Conservation (phyloP, 2,329 filamentous ascomycete genomes). For the Aureobasidium sp. region DNA sequence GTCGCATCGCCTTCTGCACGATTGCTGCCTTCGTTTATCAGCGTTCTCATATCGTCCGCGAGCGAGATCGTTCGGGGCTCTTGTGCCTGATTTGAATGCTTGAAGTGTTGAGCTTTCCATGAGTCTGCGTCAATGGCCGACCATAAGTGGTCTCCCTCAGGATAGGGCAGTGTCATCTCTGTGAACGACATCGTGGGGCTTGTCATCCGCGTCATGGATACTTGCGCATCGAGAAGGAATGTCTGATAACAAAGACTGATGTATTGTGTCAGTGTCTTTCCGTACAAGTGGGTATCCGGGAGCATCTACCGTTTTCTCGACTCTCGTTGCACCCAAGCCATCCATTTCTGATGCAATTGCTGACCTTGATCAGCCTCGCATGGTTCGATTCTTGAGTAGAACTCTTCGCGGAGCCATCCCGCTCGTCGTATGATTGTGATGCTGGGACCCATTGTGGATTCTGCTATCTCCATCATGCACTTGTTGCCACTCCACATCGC, state of each 20-base stretch:
- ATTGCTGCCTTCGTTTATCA: too few species aligned
- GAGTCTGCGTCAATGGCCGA: neutral
- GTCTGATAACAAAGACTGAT: neutral
- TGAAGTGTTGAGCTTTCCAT: too few species aligned
- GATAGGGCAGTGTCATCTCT: neutral
- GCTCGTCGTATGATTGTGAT: neutral
- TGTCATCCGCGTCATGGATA: neutral
- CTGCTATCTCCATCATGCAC: neutral
- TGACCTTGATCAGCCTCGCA: neutral
- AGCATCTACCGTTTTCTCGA: neutral
- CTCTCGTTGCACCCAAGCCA: neutral
- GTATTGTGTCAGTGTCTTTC: neutral
- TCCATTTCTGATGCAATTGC: neutral
- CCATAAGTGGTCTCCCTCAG: neutral
- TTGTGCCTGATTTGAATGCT: too few species aligned
- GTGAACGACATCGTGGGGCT: neutral
- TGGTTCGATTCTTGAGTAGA: neutral
- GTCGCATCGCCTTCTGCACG: too few species aligned
- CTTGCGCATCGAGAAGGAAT: neutral
- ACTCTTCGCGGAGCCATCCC: neutral
- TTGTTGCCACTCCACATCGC: neutral
- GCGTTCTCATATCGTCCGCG: too few species aligned
- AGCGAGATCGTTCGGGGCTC: too few species aligned
- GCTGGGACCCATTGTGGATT: neutral
- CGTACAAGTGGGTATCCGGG: neutral